These are phyloP conservation scores for Sambucus nigra DNA, from an alignment of 129 eudicot genomes.

Conservation along the genomic window DNA sequence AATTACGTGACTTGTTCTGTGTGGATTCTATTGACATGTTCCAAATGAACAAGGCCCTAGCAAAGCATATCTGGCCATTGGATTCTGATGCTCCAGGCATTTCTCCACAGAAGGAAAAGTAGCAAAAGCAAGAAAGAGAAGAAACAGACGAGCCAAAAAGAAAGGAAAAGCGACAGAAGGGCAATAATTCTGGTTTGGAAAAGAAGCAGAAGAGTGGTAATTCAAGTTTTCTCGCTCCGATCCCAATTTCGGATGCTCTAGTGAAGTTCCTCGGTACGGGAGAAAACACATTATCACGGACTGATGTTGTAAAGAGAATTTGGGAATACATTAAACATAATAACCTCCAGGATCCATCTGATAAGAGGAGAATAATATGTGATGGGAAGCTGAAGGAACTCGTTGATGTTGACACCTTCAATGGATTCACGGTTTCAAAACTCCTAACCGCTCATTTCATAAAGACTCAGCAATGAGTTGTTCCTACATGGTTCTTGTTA, in stretches of 20 bases:
- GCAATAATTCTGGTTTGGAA: no score
- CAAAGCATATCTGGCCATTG: slow-evolving; percentile 81
- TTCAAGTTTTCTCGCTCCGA: slow-evolving; percentile 45
- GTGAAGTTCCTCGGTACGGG: slow-evolving; percentile 86
- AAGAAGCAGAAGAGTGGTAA: no score
- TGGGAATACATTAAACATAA: slow-evolving; percentile 85
- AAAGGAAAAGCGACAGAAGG: slow-evolving; percentile 47
- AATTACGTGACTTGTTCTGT: slow-evolving; percentile 47
- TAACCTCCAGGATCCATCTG: slow-evolving; percentile 90
- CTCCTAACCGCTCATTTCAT: slow-evolving; percentile 55
- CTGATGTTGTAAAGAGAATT: slow-evolving; percentile 60
- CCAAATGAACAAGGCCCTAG: slow-evolving; percentile 79
- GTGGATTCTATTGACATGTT: slow-evolving; percentile 74
- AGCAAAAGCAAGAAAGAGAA: slow-evolving; percentile 57
- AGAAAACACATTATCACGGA: slow-evolving; percentile 61
- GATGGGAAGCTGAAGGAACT: slow-evolving; percentile 93
- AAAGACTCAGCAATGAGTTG: slow-evolving; percentile 47
- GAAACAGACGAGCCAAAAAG: slow-evolving; percentile 56
- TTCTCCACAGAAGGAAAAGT: slow-evolving; percentile 45
- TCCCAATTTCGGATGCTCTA: slow-evolving; percentile 68
- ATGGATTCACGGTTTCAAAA: slow-evolving; percentile 56
- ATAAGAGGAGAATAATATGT: slow-evolving; percentile 64
- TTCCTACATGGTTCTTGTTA: slow-evolving; percentile 12
- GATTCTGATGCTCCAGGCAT: slow-evolving; percentile 47
- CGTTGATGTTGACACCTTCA: slow-evolving; percentile 63